Evolutionary conservation across 1,284 basidiomycete genomes (phyloP).

Genomic region (Anthracocystis walkeri): DNA sequence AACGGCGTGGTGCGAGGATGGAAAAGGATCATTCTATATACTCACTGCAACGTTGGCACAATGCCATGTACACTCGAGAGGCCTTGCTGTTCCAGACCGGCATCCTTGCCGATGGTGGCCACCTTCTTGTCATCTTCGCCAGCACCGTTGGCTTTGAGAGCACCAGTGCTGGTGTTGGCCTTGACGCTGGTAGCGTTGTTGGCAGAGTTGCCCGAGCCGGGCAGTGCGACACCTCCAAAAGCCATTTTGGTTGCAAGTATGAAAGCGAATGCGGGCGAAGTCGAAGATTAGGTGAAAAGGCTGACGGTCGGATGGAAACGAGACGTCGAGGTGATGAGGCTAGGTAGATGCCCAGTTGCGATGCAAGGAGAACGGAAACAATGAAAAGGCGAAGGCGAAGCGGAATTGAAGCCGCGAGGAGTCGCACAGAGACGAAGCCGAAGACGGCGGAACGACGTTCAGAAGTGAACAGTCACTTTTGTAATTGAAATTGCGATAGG

Average conservation of each 20-base stretch:
- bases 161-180: conserved; percentile 22
- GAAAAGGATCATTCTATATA: conserved; percentile 22
- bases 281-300: neutral
- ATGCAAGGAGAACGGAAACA: neutral
- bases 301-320: neutral
- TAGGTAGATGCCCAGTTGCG: conserved; percentile 21
- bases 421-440: conserved; percentile 20
- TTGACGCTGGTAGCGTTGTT: conserved; percentile 35
- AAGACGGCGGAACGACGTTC: conserved; percentile 22
- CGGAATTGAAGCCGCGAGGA: conserved; percentile 5
- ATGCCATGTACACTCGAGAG: conserved; percentile 69
- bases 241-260: conserved; percentile 30
- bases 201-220: conserved; percentile 43
- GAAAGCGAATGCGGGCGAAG: conserved; percentile 8
- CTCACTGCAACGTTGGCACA: conserved; percentile 70
- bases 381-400: conserved; percentile 7
- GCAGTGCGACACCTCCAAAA: conserved; percentile 54
- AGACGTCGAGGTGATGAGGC: conserved; percentile 24
- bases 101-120: conserved; percentile 39
- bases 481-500: conserved; percentile 18
- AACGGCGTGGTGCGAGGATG: neutral
- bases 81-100: conserved; percentile 58
- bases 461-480: conserved; percentile 16
- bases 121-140: conserved; percentile 46
- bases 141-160: conserved; percentile 36